A percentile compares a stretch with the other conserved stretches of the same genome.
phyloP scores from a whole-genome alignment of 495 filamentous ascomycete genomes.

The Hamigera avellanea region DNA sequence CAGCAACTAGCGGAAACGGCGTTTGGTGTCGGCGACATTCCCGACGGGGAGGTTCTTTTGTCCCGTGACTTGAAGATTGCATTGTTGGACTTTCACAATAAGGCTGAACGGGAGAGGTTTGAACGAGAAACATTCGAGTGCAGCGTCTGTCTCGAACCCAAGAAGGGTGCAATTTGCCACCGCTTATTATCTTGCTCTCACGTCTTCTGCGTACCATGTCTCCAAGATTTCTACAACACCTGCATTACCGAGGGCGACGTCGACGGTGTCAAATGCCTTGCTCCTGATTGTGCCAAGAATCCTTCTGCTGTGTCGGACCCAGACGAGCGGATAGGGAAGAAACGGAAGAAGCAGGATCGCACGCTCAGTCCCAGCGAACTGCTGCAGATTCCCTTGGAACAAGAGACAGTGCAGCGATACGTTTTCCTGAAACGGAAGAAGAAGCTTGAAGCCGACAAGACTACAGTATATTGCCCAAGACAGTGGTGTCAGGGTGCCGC shows the following conservation, averaged over 20 bases:
- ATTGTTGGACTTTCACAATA: slow-evolving; percentile 69
- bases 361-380: slow-evolving; percentile 80
- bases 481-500: slow-evolving; percentile 92
- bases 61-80: slow-evolving; percentile 51
- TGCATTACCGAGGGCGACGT: slow-evolving; percentile 82
- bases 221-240: slow-evolving; percentile 80
- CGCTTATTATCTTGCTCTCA: slow-evolving; percentile 68
- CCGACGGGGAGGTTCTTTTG: slow-evolving; percentile 29
- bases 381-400: slow-evolving; percentile 66
- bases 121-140: slow-evolving; percentile 82
- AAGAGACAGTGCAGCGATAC: slow-evolving; percentile 71
- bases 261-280: slow-evolving; percentile 60
- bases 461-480: slow-evolving; percentile 87
- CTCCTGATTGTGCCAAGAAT: slow-evolving; percentile 59
- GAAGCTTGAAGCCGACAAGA: slow-evolving; percentile 79
- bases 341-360: slow-evolving; percentile 39
- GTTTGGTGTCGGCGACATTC: slow-evolving; percentile 55
- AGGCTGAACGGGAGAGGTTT: slow-evolving; percentile 61
- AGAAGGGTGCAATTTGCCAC: slow-evolving; percentile 78
- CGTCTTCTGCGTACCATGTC: slow-evolving; percentile 77
- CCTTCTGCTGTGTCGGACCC: slow-evolving; percentile 8
- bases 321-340: slow-evolving; percentile 10
- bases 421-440: slow-evolving; percentile 84
- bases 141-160: slow-evolving; percentile 83
- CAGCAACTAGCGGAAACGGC: slow-evolving; percentile 67